These are phyloP conservation scores for Aspergillus viridinutans DNA, from an alignment of 2,329 filamentous ascomycete species.

Conservation along the genomic window DNA sequence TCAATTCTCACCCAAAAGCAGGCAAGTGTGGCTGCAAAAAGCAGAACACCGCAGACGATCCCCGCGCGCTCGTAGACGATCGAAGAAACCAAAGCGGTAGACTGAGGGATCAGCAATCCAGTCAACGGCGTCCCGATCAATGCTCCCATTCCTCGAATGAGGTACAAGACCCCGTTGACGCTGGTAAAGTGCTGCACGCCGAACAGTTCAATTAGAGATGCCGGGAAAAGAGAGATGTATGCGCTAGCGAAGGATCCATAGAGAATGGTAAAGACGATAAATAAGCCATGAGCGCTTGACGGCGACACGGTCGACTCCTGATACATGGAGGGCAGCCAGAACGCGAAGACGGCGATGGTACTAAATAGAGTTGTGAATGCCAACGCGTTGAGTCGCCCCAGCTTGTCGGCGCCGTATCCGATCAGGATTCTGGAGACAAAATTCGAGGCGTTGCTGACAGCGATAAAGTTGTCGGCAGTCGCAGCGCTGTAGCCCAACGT, in stretches of 20 bases:
- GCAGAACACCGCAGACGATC: conserved; percentile 22
- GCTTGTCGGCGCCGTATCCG: conserved; percentile 27
- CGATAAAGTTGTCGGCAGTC: conserved; percentile 37
- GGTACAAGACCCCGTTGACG: conserved; percentile 37
- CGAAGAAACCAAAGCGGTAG: conserved; percentile 15
- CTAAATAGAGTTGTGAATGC: conserved; percentile 28
- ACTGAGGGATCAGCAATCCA: conserved; percentile 21
- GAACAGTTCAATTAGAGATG: conserved; percentile 36
- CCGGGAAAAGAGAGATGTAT: conserved; percentile 39
- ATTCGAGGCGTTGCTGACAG: conserved; percentile 39
- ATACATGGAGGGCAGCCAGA: conserved; percentile 20
- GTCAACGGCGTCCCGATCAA: conserved; percentile 37
- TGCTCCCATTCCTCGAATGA: conserved; percentile 36
- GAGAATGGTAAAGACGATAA: conserved; percentile 29
- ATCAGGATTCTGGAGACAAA: conserved; percentile 37
- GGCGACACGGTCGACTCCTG: conserved; percentile 3
- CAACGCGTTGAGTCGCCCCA: conserved; percentile 29
- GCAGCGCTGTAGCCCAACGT: conserved; percentile 35
- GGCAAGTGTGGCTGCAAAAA: conserved; percentile 24
- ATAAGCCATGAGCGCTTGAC: conserved; percentile 21
- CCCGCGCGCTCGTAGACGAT: conserved; percentile 21
- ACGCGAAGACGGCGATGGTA: conserved; percentile 22
- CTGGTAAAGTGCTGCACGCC: conserved; percentile 35
- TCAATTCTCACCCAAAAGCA: conserved; percentile 27
- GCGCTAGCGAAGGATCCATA: conserved; percentile 39